Percentiles rank a stretch among this genome's conserved stretches.
These are phyloP conservation scores for Sextonia rubra DNA, from an alignment of 164 flowering plant species.

Conservation along the genomic window DNA sequence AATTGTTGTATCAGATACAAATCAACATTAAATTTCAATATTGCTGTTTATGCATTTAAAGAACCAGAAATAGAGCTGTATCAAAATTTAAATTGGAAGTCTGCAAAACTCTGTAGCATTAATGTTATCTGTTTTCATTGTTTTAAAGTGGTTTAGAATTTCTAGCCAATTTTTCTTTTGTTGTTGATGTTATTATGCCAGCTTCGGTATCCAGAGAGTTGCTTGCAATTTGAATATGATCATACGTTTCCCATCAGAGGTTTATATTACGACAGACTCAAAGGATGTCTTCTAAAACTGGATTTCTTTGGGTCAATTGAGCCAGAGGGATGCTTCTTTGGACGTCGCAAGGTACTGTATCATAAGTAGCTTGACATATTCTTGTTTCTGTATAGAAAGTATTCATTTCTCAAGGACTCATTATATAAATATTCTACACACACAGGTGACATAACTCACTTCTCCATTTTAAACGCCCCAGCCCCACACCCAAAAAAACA, in stretches of 20 bases:
- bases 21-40: too few species aligned
- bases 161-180: slow-evolving; percentile 9
- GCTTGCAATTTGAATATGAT: slow-evolving; percentile 69
- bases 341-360: slow-evolving; percentile 67
- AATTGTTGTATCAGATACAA: too few species aligned
- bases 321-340: slow-evolving; percentile 87
- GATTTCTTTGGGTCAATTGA: slow-evolving; percentile 95
- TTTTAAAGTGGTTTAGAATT: neutral
- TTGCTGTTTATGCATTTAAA: too few species aligned
- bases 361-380: neutral
- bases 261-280: slow-evolving; percentile 71
- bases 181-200: slow-evolving; percentile 27
- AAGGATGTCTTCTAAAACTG: slow-evolving; percentile 85
- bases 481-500: too few species aligned
- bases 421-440: too few species aligned
- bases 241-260: slow-evolving; percentile 83
- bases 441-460: too few species aligned
- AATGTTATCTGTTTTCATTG: neutral
- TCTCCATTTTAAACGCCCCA: too few species aligned
- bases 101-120: too few species aligned
- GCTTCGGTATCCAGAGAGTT: slow-evolving; percentile 79
- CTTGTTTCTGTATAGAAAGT: too few species aligned
- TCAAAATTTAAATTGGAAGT: too few species aligned
- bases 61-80: too few species aligned
- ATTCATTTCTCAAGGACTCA: too few species aligned